phyloP scores from a whole-genome alignment of 768 basidiomycete genomes.

The Termitomyces sp. region DNA sequence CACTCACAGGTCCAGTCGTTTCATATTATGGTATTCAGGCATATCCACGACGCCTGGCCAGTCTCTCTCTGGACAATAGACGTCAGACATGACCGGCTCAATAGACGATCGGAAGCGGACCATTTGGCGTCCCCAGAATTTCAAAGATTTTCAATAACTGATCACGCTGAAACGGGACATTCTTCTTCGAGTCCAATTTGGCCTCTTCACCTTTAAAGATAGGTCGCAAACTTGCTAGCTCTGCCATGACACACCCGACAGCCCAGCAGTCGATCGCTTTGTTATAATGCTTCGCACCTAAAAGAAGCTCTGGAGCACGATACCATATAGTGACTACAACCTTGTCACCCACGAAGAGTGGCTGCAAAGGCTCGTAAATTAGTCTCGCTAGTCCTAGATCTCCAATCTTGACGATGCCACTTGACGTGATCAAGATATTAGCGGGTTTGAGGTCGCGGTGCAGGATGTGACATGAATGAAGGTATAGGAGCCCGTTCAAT shows the following conservation, averaged over 20 bases:
- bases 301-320: slow-evolving; percentile 90
- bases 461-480: slow-evolving; percentile 91
- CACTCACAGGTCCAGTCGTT: slow-evolving; percentile 67
- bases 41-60: slow-evolving; percentile 86
- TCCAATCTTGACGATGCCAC: slow-evolving; percentile 95
- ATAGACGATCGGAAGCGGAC: slow-evolving; percentile 35
- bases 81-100: not conserved
- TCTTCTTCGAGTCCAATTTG: slow-evolving; percentile 95
- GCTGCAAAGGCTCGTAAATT: slow-evolving; percentile 87
- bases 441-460: slow-evolving; percentile 98
- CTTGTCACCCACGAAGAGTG: slow-evolving; percentile 91
- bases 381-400: slow-evolving; percentile 93
- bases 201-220: slow-evolving; percentile 99
- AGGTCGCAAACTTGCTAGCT: slow-evolving; percentile 86
- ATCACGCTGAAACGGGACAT: slow-evolving; percentile 94
- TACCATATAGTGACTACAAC: slow-evolving; percentile 99
- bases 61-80: slow-evolving; percentile 53
- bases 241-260: slow-evolving; percentile 95
- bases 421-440: slow-evolving; percentile 91
- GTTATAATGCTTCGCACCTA: slow-evolving; percentile 97
- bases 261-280: slow-evolving; percentile 98
- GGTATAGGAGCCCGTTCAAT: slow-evolving; percentile 88
- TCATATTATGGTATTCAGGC: slow-evolving; percentile 85
- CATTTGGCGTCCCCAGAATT: slow-evolving; percentile 83
- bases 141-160: slow-evolving; percentile 97